Percentiles rank a stretch among this genome's conserved stretches.
phyloP scores from a whole-genome alignment of 805 yeast genomes.

The Vanderwaltozyma yarrowii region DNA sequence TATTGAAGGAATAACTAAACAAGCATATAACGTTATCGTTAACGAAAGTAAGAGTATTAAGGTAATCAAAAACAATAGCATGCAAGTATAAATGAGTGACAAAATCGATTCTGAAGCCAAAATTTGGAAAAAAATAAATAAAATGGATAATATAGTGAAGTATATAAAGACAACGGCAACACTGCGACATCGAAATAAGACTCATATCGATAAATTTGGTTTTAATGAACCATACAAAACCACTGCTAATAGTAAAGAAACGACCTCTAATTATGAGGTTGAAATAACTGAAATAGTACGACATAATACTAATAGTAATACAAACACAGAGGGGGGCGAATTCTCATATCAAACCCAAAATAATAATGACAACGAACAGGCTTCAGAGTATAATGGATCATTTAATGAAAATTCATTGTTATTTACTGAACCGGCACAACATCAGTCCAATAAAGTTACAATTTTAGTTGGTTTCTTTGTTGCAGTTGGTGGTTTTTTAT shows the following conservation, averaged over 20 bases:
- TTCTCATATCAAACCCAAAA: too few species aligned
- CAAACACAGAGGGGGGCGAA: too few species aligned
- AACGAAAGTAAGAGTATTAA: too few species aligned
- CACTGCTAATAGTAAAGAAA: too few species aligned
- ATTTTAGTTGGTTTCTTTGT: slow-evolving; percentile 68
- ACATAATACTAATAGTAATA: too few species aligned
- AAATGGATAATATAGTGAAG: background rate
- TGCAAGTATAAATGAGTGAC: background rate
- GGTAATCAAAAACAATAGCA: too few species aligned
- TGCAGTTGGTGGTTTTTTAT: slow-evolving; percentile 84
- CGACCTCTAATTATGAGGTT: too few species aligned
- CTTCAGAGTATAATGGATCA: slow-evolving; percentile 9
- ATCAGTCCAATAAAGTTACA: slow-evolving; percentile 51
- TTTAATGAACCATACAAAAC: background rate
- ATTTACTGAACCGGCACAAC: slow-evolving; percentile 24
- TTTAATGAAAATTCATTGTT: background rate
- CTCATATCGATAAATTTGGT: too few species aligned
- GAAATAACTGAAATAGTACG: too few species aligned
- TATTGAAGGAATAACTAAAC: too few species aligned
- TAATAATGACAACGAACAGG: background rate
- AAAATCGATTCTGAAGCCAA: background rate
- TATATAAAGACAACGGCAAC: background rate
- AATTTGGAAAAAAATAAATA: background rate
- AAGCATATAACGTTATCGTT: too few species aligned
- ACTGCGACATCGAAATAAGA: slow-evolving; percentile 1